Base-by-base conservation (phyloP, 148 eudicot genomes). In the Tetragonia tetragonoides region DNA sequence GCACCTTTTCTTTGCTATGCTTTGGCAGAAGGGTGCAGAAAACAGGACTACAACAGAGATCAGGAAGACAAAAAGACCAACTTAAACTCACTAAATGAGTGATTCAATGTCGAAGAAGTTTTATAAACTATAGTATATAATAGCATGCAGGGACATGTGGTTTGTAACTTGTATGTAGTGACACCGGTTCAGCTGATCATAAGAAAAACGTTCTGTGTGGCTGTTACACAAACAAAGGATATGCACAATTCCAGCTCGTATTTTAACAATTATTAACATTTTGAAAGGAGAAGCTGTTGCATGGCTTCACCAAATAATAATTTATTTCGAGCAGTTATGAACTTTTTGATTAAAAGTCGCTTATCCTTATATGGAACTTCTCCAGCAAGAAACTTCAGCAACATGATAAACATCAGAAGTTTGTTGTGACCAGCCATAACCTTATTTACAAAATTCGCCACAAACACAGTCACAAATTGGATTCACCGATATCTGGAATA, bases 191-290 rank as follows among this genome's bases (percentile, higher is more conserved):
- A 16, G 63, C 17, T 24, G 65, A 49, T 54, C 76, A 70, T 37
- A 57, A 42, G 73, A 75, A 79, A 74, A 41, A 71, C 54, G 40
- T 37, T 57, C 4, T 54, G 12, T 39, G 11, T 20, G 38, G 65
- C 57, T 64, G 78, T 83, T 37, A 75, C 37, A 10, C 39, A 62
- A 76, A 34, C 65, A 37, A 53, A 38, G 44, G 77, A 69, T 34
- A 71, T 10, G 17, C 73, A 72, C 12, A 40, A 28, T 56, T 68
- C 20, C 24, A n/a, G 56, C 34, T 38, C 4, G 21, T 47, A 68
- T 41, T 75, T 62, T 49, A 54, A 70, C 18, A 44, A 59, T 51
- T 18, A 38, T 20, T 40, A 18, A 21, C 16, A 60, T 20, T 68
- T 49, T 74, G 70, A 61, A 21, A 54, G 46, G n/a, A 73, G 73